These are phyloP conservation scores for Kluyveromyces marxianus DNA, from an alignment of 1,139 yeast species.

Conservation along the genomic window DNA sequence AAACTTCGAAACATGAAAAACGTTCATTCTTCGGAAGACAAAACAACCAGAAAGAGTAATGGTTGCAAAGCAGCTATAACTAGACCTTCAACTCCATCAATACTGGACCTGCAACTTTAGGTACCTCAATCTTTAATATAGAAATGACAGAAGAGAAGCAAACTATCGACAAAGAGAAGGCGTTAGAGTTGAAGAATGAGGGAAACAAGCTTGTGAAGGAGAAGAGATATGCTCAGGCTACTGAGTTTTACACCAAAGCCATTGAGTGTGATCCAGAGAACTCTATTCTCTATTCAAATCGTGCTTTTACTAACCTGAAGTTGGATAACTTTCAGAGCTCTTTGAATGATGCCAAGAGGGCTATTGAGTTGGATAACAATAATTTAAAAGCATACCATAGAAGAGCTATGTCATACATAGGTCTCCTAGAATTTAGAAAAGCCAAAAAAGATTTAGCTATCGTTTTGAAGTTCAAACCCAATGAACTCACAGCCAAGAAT, in stretches of 20 bases:
- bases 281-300: constrained; percentile 72
- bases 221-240: constrained; percentile 59
- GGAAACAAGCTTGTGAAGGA: constrained; percentile 69
- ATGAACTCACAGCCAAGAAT: constrained; percentile 59
- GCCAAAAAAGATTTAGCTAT: constrained; percentile 64
- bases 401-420: constrained; percentile 75
- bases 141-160: background rate
- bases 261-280: constrained; percentile 58
- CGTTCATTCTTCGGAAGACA: too few species aligned
- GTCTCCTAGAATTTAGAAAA: constrained; percentile 65
- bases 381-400: constrained; percentile 74
- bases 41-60: too few species aligned
- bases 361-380: constrained; percentile 58
- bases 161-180: constrained; percentile 30
- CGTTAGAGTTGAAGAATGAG: constrained; percentile 50
- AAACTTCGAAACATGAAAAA: too few species aligned
- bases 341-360: constrained; percentile 63
- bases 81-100: background rate
- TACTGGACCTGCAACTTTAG: too few species aligned
- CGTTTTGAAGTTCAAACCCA: constrained; percentile 58
- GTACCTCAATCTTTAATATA: too few species aligned
- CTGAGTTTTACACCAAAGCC: constrained; percentile 69
- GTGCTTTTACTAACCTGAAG: constrained; percentile 87
- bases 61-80: too few species aligned
- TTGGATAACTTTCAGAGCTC: constrained; percentile 84